A percentile compares a stretch with the other conserved stretches of the same genome.
These are phyloP conservation scores for Quercus rubra DNA, from an alignment of 306 rosid genomes.

Conservation along the genomic window DNA sequence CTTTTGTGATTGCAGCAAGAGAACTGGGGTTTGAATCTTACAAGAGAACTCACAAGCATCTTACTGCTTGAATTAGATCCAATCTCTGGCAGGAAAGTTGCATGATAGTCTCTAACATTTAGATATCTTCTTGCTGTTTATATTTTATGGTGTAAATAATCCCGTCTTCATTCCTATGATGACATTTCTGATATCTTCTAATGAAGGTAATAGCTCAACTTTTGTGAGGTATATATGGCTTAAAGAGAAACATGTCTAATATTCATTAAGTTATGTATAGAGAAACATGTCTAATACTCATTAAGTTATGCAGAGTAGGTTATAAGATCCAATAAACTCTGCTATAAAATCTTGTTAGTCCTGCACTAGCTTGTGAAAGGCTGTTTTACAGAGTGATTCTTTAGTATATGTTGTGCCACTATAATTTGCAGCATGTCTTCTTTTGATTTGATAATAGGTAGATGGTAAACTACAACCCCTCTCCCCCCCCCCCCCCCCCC, in stretches of 20 bases:
- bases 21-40: conserved; percentile 71
- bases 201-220: conserved; percentile 4
- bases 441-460: not conserved
- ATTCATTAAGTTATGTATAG: no score
- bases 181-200: not conserved
- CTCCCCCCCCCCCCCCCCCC: no score
- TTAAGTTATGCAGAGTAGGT: no score
- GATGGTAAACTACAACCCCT: no score
- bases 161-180: no score
- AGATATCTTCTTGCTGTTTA: not conserved
- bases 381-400: not conserved
- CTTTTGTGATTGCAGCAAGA: conserved; percentile 55
- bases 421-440: not conserved
- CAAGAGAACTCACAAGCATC: conserved; percentile 68
- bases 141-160: not conserved
- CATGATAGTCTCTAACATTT: not conserved
- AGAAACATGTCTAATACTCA: no score
- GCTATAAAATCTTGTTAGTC: not conserved
- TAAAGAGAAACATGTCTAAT: no score
- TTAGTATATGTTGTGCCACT: not conserved
- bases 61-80: conserved; percentile 64
- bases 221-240: not conserved
- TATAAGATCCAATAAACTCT: not conserved
- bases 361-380: conserved; percentile 6
- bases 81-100: conserved; percentile 18